Evolutionary conservation across 2,329 filamentous ascomycete genomes (phyloP).

Genomic region (Didymella exigua): DNA sequence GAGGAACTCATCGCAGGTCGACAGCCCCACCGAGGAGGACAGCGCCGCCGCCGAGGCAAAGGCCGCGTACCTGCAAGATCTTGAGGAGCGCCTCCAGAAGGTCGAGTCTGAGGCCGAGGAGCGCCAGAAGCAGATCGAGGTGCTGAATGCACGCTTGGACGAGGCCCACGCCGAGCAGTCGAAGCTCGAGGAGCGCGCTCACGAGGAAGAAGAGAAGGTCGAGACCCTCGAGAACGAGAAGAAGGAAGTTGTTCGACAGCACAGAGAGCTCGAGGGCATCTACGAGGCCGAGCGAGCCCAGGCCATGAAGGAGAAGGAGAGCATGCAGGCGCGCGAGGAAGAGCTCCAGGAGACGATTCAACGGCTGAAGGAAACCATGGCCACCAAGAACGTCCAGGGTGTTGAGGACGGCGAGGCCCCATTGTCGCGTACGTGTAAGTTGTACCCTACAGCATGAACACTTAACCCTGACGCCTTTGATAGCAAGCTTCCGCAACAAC

Average conservation of each 20-base stretch:
- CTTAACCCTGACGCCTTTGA: conserved; percentile 27
- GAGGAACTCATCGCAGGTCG: conserved; percentile 44
- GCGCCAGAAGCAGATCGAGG: conserved; percentile 81
- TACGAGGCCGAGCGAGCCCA: conserved; percentile 89
- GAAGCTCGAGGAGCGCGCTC: conserved; percentile 83
- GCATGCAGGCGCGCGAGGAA: conserved; percentile 81
- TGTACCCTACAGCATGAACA: conserved; percentile 9
- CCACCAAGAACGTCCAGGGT: conserved; percentile 69
- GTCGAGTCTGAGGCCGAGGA: conserved; percentile 80
- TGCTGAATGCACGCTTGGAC: conserved; percentile 84
- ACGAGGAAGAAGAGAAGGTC: conserved; percentile 84
- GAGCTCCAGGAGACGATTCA: conserved; percentile 91
- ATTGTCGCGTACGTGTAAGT: conserved; percentile 59
- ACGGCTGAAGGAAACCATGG: conserved; percentile 85
- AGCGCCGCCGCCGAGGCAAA: conserved; percentile 80
- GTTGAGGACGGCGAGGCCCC: conserved; percentile 58
- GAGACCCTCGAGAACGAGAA: conserved; percentile 84
- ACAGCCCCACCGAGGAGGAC: conserved; percentile 39
- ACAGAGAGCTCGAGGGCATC: conserved; percentile 88
- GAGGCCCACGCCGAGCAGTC: conserved; percentile 82
- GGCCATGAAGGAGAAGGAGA: conserved; percentile 90
- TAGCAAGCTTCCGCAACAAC: conserved; percentile 54
- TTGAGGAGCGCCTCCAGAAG: conserved; percentile 80
- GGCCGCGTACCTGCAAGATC: conserved; percentile 77
- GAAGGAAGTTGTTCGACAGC: conserved; percentile 79